Conservation (phyloP, 805 yeast species). For the Helenozyma baotianmanensis region DNA sequence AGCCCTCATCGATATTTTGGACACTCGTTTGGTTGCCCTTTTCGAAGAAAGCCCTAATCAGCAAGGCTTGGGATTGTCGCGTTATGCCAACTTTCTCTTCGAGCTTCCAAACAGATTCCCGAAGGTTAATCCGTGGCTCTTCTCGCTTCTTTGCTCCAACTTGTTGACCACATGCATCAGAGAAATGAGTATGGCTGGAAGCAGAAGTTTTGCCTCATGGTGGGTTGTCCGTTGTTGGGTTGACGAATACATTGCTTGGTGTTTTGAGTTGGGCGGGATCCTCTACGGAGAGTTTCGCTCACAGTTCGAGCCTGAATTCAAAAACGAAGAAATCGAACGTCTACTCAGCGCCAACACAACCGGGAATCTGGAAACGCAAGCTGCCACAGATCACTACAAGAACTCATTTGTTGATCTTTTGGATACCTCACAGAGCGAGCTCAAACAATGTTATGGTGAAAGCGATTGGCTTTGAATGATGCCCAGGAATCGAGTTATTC, state of each 20-base stretch:
- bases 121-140: constrained; percentile 50
- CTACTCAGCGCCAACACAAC: constrained; percentile 4
- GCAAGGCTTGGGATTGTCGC: constrained; percentile 19
- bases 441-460: not conserved
- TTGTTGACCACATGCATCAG: constrained; percentile 55
- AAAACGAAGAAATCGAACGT: constrained; percentile 4
- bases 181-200: constrained; percentile 56
- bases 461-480: constrained; percentile 2
- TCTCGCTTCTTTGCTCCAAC: constrained; percentile 49
- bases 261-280: constrained; percentile 59
- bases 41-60: constrained; percentile 12
- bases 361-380: not conserved
- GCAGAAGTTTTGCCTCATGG: constrained; percentile 66
- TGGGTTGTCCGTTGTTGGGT: constrained; percentile 74
- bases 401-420: constrained; percentile 12
- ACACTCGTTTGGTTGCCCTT: constrained; percentile 29
- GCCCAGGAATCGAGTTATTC: no score
- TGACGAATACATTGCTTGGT: constrained; percentile 67
- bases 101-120: constrained; percentile 45
- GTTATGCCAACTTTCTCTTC: constrained; percentile 27
- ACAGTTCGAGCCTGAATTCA: constrained; percentile 2
- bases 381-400: not conserved
- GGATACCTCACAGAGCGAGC: constrained; percentile 2
- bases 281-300: constrained; percentile 27
- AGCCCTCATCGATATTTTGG: constrained; percentile 29